phyloP scores from a whole-genome alignment of 1,284 basidiomycete genomes.

The Cryptococcus hybrid region DNA sequence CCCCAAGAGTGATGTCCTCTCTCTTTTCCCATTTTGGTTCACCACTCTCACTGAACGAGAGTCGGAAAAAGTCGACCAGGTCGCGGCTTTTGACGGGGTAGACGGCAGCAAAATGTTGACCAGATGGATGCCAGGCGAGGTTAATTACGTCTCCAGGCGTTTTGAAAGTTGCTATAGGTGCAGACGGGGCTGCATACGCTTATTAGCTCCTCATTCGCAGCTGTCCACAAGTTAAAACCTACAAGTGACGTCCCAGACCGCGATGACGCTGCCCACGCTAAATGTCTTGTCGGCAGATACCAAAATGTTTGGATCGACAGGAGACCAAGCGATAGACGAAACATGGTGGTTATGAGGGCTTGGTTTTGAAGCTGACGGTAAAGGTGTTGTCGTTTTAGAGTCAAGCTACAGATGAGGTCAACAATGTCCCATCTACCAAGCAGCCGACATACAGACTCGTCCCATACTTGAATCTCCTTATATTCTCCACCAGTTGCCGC shows the following conservation, averaged over 20 bases:
- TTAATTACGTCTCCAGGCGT: constrained; percentile 37
- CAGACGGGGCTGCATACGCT: constrained; percentile 9
- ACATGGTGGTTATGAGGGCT: constrained; percentile 40
- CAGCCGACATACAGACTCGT: constrained; percentile 6
- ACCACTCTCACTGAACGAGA: background rate
- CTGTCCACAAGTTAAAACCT: constrained; percentile 3
- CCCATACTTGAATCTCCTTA: constrained; percentile 26
- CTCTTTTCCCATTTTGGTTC: constrained; percentile 30
- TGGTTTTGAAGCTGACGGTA: constrained; percentile 20
- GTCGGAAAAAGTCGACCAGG: constrained; percentile 39
- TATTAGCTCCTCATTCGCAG: background rate
- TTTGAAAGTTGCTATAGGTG: constrained; percentile 30
- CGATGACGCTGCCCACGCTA: constrained; percentile 23
- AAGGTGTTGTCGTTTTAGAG: constrained; percentile 15
- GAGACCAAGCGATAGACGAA: constrained; percentile 40
- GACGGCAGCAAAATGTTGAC: constrained; percentile 40
- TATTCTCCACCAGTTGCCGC: constrained; percentile 29
- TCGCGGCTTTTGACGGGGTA: constrained; percentile 28
- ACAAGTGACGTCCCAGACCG: constrained; percentile 38
- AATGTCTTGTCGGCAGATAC: constrained; percentile 37
- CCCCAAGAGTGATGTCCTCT: constrained; percentile 37
- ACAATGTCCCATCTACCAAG: background rate
- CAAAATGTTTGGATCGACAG: constrained; percentile 33
- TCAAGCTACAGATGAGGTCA: constrained; percentile 6
- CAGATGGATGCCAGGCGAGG: constrained; percentile 41